phyloP scores from a whole-genome alignment of 352 stramenopile species.

The Phytophthora europaea region DNA sequence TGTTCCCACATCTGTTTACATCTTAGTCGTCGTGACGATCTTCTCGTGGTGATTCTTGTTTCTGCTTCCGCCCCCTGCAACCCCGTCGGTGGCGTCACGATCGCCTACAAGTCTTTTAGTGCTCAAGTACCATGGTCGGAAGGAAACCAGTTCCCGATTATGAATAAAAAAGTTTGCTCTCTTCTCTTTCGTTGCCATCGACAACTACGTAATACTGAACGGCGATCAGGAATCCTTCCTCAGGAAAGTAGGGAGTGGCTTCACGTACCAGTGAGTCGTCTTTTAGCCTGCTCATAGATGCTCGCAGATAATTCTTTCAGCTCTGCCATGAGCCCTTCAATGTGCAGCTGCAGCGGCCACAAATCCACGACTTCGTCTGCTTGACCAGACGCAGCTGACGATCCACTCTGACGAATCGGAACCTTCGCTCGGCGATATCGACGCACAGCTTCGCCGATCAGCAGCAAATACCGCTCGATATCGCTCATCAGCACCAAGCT shows the following conservation, averaged over 20 bases:
- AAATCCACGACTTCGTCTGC: not conserved
- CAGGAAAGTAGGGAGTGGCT: not conserved
- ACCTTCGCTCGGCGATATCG: not conserved
- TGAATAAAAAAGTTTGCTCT: not conserved
- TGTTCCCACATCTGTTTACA: conserved; percentile 8
- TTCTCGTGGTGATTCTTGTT: no score
- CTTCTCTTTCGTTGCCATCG: no score
- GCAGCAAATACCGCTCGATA: not conserved
- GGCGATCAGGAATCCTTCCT: not conserved
- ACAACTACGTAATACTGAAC: not conserved
- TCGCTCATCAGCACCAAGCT: not conserved
- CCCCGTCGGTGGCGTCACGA: no score
- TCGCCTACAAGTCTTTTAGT: no score
- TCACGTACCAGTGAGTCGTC: not conserved
- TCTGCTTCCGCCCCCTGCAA: no score
- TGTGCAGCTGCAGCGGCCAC: not conserved
- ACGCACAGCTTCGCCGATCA: not conserved
- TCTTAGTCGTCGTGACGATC: no score
- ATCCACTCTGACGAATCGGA: not conserved
- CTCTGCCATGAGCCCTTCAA: not conserved
- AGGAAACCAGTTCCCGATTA: no score
- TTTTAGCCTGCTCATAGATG: not conserved
- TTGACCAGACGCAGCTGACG: not conserved
- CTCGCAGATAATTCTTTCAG: not conserved
- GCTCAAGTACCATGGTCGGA: no score